A percentile compares a stretch with the other conserved stretches of the same genome.
phyloP scores from a whole-genome alignment of 1,284 basidiomycete species.

The Irpex rosettiformis region DNA sequence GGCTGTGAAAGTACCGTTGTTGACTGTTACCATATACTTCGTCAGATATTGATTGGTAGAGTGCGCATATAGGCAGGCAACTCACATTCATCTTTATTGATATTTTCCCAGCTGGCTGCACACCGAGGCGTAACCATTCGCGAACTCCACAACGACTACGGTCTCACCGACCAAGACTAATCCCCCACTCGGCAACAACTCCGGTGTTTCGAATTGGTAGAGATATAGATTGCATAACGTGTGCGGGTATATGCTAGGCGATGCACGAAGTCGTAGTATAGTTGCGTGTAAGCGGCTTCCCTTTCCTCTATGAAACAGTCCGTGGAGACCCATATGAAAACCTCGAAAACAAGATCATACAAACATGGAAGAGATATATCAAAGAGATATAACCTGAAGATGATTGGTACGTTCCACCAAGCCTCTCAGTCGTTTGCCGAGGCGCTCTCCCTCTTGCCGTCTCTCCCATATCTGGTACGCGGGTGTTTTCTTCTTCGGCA shows the following conservation, averaged over 20 bases:
- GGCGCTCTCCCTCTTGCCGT: slow-evolving; percentile 65
- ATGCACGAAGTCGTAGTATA: not conserved
- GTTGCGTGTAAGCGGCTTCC: not conserved
- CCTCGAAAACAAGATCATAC: slow-evolving; percentile 4
- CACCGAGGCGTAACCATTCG: slow-evolving; percentile 62
- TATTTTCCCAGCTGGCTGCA: slow-evolving; percentile 53
- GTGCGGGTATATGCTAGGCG: not conserved
- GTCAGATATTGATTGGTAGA: slow-evolving; percentile 15
- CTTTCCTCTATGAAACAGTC: not conserved
- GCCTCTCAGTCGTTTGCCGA: slow-evolving; percentile 67
- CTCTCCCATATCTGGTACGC: slow-evolving; percentile 77
- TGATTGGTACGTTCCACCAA: slow-evolving; percentile 56
- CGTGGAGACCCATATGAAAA: not conserved
- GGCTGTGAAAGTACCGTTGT: not conserved
- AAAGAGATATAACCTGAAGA: slow-evolving; percentile 16
- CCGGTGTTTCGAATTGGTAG: not conserved
- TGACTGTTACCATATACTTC: not conserved
- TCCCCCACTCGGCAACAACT: not conserved
- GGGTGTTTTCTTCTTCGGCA: slow-evolving; percentile 72
- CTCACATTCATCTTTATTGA: slow-evolving; percentile 6
- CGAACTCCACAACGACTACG: slow-evolving; percentile 68
- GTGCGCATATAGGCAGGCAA: not conserved
- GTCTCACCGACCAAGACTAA: slow-evolving; percentile 45
- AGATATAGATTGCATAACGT: not conserved
- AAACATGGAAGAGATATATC: slow-evolving; percentile 2